These are phyloP conservation scores for Lodderomyces pseudojiufengensis DNA, from an alignment of 1,139 yeast genomes.

Conservation along the genomic window DNA sequence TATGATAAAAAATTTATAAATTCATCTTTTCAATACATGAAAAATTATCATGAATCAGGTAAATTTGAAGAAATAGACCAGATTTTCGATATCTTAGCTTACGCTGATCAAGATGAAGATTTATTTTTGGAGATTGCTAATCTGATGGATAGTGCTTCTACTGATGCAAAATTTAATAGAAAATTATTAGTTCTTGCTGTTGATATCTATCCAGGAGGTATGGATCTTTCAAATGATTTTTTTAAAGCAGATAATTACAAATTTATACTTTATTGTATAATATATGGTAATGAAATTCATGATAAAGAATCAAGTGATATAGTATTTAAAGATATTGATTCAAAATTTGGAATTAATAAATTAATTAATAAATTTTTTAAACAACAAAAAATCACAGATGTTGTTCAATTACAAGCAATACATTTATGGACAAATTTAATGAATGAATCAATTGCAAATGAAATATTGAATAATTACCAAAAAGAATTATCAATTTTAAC, in stretches of 20 bases:
- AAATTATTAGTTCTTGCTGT: conserved; percentile 37
- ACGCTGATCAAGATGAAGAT: conserved; percentile 15
- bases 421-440: conserved; percentile 35
- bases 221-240: too few species aligned
- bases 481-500: conserved; percentile 18
- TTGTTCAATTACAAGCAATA: conserved; percentile 37
- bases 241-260: too few species aligned
- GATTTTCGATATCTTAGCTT: conserved; percentile 17
- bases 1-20: conserved; percentile 6
- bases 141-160: conserved; percentile 6
- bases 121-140: conserved; percentile 11
- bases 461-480: conserved; percentile 11
- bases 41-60: background rate
- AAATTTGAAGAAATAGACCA: conserved; percentile 15
- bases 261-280: conserved; percentile 28
- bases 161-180: conserved; percentile 18
- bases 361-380: conserved; percentile 23
- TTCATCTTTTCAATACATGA: background rate
- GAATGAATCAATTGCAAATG: conserved; percentile 15
- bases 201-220: conserved; percentile 11
- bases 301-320: conserved; percentile 16
- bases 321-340: conserved; percentile 15
- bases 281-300: conserved; percentile 35
- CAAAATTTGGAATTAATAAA: conserved; percentile 10
- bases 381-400: conserved; percentile 25